Percentiles rank a stretch among this genome's conserved stretches.
phyloP scores from a whole-genome alignment of 345 rosid species.

The Euphorbia lathyris region DNA sequence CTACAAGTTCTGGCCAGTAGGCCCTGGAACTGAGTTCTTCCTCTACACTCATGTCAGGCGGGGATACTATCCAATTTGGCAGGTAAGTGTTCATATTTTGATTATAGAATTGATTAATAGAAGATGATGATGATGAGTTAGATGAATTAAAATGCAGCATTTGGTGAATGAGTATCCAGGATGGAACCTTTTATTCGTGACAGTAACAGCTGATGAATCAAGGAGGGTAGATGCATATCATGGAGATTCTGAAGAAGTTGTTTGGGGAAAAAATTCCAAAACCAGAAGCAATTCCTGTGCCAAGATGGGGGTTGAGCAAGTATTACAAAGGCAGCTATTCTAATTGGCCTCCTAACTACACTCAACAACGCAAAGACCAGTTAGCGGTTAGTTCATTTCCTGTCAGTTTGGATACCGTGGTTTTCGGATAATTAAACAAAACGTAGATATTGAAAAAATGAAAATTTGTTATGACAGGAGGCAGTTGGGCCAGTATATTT shows the following conservation, averaged over 20 bases:
- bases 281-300: slow-evolving; percentile 24
- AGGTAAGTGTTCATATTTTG: too few species aligned
- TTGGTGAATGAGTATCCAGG: slow-evolving; percentile 29
- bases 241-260: slow-evolving; percentile 21
- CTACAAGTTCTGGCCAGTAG: slow-evolving; percentile 31
- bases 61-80: slow-evolving; percentile 31
- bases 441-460: too few species aligned
- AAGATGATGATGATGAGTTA: background rate
- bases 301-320: slow-evolving; percentile 29
- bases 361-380: slow-evolving; percentile 10
- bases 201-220: slow-evolving; percentile 26
- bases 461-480: slow-evolving; percentile 12
- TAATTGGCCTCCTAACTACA: slow-evolving; percentile 26
- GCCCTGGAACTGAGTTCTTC: slow-evolving; percentile 34
- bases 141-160: slow-evolving; percentile 17
- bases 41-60: slow-evolving; percentile 21
- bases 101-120: too few species aligned
- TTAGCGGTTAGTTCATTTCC: slow-evolving; percentile 24
- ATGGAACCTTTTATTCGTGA: slow-evolving; percentile 24
- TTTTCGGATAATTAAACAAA: too few species aligned
- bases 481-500: slow-evolving; percentile 33
- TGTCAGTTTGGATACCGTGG: too few species aligned
- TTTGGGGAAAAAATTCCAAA: slow-evolving; percentile 25
- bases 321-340: slow-evolving; percentile 25
- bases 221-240: slow-evolving; percentile 24